Base-by-base conservation (phyloP, 2,329 filamentous ascomycete species). In the Tolypocladium album region DNA sequence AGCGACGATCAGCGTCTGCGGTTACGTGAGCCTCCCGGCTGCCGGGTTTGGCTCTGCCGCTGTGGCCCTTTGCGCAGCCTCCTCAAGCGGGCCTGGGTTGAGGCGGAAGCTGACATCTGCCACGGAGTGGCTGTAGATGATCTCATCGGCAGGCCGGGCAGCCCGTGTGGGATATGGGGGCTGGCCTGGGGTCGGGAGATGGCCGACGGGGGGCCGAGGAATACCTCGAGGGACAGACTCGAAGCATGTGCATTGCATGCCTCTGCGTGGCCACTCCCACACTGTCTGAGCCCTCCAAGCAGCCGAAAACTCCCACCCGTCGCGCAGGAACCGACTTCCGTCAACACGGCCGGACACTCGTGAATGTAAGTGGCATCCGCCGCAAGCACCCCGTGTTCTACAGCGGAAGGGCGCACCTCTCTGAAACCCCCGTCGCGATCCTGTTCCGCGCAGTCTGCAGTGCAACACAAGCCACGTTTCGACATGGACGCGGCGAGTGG, bases 401-500 rank as follows among this genome's bases (percentile, higher is more conserved):
- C 20, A 20, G 40, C 40, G 40, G 39, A 3, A 7, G 1, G 15
- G 39, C 39, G 34, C 34, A 36, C 34, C 4, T 40, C 15, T 20
- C 39, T 40, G 13, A 17, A 15, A 9, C 47, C 47, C 47, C 27
- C 47, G 47, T 52, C 47, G 47, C 47, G 45, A 50, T 50, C 5
- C 47, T 20, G 27, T 9, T 53, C 47, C 47, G 17, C 27, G 22
- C 50, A 27, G 50, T 13, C 58, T 59, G 62, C 61, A 55, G 59
- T 64, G 61, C 59, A 59, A 60, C 61, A 7, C 59, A 52, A 58
- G 53, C 62, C 62, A 64, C 62, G 62, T 62, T 62, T 59, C 61
- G 56, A 42, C 27, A 34, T 17, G 43, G 22, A 15, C 43, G 43
- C 12, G 15, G 43, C 5, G 43, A 47, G 22, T 47, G 43, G 43